Evolutionary conservation across 2,329 filamentous ascomycete genomes (phyloP).

Genomic region (Penicillium sp.): DNA sequence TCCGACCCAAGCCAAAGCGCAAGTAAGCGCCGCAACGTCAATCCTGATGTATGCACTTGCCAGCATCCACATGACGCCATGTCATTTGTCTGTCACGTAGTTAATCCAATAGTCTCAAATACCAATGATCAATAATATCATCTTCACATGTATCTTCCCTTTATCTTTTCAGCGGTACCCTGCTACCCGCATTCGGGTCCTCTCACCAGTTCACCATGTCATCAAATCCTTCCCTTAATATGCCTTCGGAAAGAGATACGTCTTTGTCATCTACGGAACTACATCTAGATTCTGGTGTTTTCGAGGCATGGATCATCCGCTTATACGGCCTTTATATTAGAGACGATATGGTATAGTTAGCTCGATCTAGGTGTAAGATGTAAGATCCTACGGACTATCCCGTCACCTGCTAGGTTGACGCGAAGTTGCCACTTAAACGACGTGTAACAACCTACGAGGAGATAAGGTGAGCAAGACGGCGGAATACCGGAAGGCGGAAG

Average conservation of each 20-base stretch:
- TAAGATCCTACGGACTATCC: neutral
- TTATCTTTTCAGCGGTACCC: neutral
- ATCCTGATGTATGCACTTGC: neutral
- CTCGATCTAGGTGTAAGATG: neutral
- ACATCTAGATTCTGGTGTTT: neutral
- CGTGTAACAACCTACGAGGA: neutral
- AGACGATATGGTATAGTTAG: neutral
- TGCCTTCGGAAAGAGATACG: neutral
- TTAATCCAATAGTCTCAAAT: neutral
- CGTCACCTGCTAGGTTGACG: neutral
- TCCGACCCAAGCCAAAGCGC: conserved; percentile 40
- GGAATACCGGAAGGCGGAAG: neutral
- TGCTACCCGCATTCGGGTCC: neutral
- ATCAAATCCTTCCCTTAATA: neutral
- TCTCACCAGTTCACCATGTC: neutral
- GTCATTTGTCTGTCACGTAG: neutral
- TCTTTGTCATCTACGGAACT: neutral
- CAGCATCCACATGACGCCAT: neutral
- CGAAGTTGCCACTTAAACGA: neutral
- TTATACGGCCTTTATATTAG: neutral
- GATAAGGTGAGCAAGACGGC: neutral
- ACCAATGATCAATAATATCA: neutral
- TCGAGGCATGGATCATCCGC: neutral
- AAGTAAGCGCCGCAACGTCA: conserved; percentile 6
- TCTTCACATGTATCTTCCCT: neutral